Evolutionary conservation across 2,329 filamentous ascomycete genomes (phyloP).

Genomic region (Colletotrichum echinochloae): DNA sequence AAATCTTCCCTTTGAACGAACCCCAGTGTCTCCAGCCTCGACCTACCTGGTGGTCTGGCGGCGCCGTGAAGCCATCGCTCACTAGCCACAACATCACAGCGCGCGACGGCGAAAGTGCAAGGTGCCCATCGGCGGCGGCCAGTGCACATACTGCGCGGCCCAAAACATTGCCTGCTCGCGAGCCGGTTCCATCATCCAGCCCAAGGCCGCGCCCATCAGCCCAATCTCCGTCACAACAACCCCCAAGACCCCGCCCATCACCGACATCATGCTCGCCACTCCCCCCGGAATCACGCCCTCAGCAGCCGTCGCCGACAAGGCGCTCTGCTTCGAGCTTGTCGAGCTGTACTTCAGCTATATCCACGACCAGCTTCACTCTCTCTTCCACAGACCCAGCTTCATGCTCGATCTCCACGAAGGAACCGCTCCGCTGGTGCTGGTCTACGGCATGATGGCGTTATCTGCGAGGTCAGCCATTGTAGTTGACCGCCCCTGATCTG

Average conservation of each 20-base stretch:
- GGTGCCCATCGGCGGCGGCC: slow-evolving; percentile 38
- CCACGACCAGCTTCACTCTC: slow-evolving; percentile 50
- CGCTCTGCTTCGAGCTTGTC: slow-evolving; percentile 44
- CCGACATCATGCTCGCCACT: slow-evolving; percentile 33
- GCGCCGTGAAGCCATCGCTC: not conserved
- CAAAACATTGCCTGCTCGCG: slow-evolving; percentile 41
- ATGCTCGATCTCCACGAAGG: slow-evolving; percentile 44
- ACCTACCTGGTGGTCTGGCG: not conserved
- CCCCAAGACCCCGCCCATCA: slow-evolving; percentile 32
- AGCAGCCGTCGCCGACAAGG: slow-evolving; percentile 40
- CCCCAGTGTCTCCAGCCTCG: not conserved
- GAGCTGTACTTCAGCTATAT: slow-evolving; percentile 51
- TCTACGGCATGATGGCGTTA: slow-evolving; percentile 45
- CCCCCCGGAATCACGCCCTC: slow-evolving; percentile 33
- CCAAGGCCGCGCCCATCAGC: slow-evolving; percentile 36
- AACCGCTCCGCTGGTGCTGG: slow-evolving; percentile 41
- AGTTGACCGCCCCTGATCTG: not conserved
- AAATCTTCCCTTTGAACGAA: not conserved
- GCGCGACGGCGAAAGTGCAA: slow-evolving; percentile 41
- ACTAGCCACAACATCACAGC: slow-evolving; percentile 25
- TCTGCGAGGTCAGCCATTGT: slow-evolving; percentile 39
- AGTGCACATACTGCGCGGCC: slow-evolving; percentile 39
- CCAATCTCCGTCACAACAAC: slow-evolving; percentile 33
- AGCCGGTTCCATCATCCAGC: slow-evolving; percentile 41
- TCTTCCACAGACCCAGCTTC: slow-evolving; percentile 49